A percentile compares a stretch with the other conserved stretches of the same genome.
Evolutionary conservation across 2,329 filamentous ascomycete genomes (phyloP).

Genomic region (Fusarium sp.): DNA sequence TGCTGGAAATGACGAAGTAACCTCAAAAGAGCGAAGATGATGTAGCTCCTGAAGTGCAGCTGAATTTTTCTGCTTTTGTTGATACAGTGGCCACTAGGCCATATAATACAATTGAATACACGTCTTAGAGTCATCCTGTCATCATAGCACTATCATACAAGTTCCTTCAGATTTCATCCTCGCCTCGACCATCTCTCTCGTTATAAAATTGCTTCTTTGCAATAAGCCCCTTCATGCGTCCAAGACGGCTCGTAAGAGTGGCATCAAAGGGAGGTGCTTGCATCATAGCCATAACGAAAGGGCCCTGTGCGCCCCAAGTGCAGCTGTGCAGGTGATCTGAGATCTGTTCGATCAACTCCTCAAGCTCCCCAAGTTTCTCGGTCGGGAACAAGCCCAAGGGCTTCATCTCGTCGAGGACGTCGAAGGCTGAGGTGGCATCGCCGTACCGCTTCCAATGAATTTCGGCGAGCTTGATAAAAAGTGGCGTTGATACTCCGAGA

Average conservation of each 20-base stretch:
- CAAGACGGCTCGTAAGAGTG: constrained; percentile 44
- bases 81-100: neutral
- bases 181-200: neutral
- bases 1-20: too few species aligned
- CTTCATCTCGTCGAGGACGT: constrained; percentile 75
- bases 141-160: constrained; percentile 8
- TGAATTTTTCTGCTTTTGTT: neutral
- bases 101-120: constrained; percentile 17
- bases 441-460: constrained; percentile 73
- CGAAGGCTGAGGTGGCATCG: constrained; percentile 67
- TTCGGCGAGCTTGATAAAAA: constrained; percentile 76
- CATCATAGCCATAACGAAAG: constrained; percentile 57
- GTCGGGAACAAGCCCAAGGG: constrained; percentile 71
- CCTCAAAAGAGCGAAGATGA: too few species aligned
- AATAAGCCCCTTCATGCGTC: constrained; percentile 10
- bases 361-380: constrained; percentile 40
- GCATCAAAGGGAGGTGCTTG: constrained; percentile 54
- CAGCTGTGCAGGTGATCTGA: constrained; percentile 53
- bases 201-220: constrained; percentile 18
- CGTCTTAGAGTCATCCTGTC: neutral
- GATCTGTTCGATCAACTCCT: constrained; percentile 49
- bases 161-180: neutral
- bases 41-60: too few species aligned
- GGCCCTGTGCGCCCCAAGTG: constrained; percentile 54
- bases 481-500: constrained; percentile 75